phyloP scores from a whole-genome alignment of 805 yeast genomes.

The Yarrowia keelungensis region DNA sequence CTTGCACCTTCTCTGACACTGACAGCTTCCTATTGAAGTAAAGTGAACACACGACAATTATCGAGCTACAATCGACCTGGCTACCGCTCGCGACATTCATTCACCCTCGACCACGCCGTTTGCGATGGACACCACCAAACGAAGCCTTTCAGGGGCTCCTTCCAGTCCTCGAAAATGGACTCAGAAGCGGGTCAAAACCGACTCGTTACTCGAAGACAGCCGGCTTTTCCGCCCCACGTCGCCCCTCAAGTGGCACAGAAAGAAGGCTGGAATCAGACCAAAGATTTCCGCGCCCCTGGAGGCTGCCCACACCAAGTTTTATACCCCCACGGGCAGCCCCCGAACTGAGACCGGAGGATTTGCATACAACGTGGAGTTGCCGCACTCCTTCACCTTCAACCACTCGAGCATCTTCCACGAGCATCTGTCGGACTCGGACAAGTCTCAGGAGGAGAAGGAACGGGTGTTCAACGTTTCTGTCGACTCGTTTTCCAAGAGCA shows the following conservation, averaged over 20 bases:
- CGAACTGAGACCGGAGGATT: constrained; percentile 13
- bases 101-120: not conserved
- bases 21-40: constrained; percentile 15
- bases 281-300: constrained; percentile 15
- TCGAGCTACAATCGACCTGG: too few relatives aligned
- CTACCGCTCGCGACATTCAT: too few relatives aligned
- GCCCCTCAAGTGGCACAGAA: constrained; percentile 38
- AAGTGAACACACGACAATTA: constrained; percentile 2
- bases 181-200: constrained; percentile 28
- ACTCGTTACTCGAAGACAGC: constrained; percentile 16
- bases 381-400: constrained; percentile 23
- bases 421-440: constrained; percentile 23
- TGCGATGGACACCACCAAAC: constrained; percentile 23
- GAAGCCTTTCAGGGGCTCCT: constrained; percentile 12
- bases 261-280: constrained; percentile 5
- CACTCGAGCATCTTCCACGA: constrained; percentile 36
- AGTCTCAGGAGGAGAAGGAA: constrained; percentile 12
- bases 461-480: constrained; percentile 1
- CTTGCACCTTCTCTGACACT: not conserved
- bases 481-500: constrained; percentile 10
- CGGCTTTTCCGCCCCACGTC: constrained; percentile 27
- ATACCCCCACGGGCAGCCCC: constrained; percentile 11
- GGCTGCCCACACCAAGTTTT: constrained; percentile 1
- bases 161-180: constrained; percentile 20
- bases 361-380: constrained; percentile 9